Base-by-base conservation (phyloP, 1,139 yeast species). In the Nakaseomyces nivariensis region DNA sequence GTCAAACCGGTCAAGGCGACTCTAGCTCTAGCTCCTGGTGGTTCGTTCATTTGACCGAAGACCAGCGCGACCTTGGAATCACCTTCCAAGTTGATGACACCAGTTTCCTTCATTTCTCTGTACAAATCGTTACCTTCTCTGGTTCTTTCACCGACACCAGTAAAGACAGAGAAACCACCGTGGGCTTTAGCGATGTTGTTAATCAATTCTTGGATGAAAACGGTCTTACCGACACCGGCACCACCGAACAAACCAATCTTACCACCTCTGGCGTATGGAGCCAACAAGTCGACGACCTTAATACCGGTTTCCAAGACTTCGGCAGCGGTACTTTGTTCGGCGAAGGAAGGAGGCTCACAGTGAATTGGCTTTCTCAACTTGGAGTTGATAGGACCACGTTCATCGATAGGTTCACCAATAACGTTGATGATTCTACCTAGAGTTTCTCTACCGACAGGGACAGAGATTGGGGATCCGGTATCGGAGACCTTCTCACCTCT, bases 211-310 rank as follows among this genome's bases (percentile, higher is more conserved):
- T 92, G 98, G 77, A 92, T 92, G 78, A 92, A 92, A 61, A 92
- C 98, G 75, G 98, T 92, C 79, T 92, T 92, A 79, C 98, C 98
- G 88, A 92, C 98, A 90, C 98, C 98, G 76, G 98, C 98, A 90
- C 98, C 98, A 81, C 98, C 98, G 86, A 92, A 92, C 72, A 92
- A 84, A 83, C 98, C 98, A 87, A 92, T 92, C 85, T 92, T 92
- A 87, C 98, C 98, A 86, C 98, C 98, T 86, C 97, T 90, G 72
- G 98, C 98, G 80, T 92, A 92, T 66, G 98, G 98, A 64, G 98
- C 98, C 67, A 92, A 84, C 72, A 92, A 82, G 74, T 92, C 98
- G 78, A 92, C 98, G 75, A 92, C 98, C 84, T 92, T 92, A 73
- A 92, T 92, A 87, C 98, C 98, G 61, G 98, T 92, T 79, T 90